Percentiles rank a stretch among this genome's conserved stretches.
Evolutionary conservation across 1,284 basidiomycete genomes (phyloP).

Genomic region (Pholiota adiposa): DNA sequence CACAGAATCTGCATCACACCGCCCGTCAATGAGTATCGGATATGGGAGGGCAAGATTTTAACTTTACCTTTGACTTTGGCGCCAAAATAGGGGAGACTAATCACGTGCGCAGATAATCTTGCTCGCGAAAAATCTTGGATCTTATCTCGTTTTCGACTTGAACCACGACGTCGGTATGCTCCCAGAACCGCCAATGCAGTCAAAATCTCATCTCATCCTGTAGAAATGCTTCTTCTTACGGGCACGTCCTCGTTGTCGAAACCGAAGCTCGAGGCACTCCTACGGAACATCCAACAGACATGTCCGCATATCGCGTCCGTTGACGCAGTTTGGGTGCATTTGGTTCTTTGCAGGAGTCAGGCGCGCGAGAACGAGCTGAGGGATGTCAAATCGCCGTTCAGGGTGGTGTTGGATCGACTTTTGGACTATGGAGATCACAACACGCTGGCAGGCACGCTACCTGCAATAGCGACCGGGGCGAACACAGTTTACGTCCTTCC

Average conservation of each 20-base stretch:
- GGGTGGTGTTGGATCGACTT: constrained; percentile 73
- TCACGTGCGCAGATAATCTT: not conserved
- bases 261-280: constrained; percentile 72
- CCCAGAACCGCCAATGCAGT: not conserved
- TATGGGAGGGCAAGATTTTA: no score
- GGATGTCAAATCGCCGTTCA: constrained; percentile 47
- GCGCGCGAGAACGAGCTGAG: constrained; percentile 54
- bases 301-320: constrained; percentile 65
- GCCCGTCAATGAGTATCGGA: no score
- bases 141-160: not conserved
- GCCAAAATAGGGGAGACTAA: not conserved
- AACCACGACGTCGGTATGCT: not conserved
- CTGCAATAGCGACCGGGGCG: constrained; percentile 40
- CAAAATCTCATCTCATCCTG: constrained; percentile 8
- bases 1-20: no score
- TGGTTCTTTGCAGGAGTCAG: constrained; percentile 68
- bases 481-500: constrained; percentile 78
- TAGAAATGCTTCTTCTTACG: constrained; percentile 64
- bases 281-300: constrained; percentile 63
- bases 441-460: constrained; percentile 50
- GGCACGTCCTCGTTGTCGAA: constrained; percentile 77
- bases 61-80: not conserved
- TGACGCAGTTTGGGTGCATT: constrained; percentile 88
- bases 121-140: not conserved
- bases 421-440: constrained; percentile 87